A percentile compares a stretch with the other conserved stretches of the same genome.
Conservation (phyloP, 2,329 filamentous ascomycete genomes). For the Nemania sp. region DNA sequence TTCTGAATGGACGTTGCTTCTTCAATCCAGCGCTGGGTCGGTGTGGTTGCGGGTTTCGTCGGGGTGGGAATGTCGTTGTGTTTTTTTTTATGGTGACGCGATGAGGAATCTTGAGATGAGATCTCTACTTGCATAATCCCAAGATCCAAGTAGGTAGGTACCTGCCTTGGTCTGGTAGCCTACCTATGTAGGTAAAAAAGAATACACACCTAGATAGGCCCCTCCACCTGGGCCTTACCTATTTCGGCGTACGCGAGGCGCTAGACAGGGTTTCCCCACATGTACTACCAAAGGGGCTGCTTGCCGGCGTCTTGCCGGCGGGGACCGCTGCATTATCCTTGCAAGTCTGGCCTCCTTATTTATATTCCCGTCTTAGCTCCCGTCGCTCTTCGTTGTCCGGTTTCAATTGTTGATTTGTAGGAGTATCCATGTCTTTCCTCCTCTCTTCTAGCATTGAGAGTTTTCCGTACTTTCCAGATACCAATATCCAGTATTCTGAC, state of each 20-base stretch:
- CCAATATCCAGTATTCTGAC: no score
- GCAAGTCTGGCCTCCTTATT: background rate
- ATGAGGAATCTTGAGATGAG: no score
- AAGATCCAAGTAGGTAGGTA: background rate
- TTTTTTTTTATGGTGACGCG: no score
- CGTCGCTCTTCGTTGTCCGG: background rate
- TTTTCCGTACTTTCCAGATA: background rate
- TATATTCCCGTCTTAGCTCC: background rate
- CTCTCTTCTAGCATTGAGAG: background rate
- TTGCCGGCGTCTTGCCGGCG: background rate
- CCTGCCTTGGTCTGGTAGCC: no score
- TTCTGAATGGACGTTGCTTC: background rate
- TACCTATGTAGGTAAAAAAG: no score
- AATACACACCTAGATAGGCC: no score
- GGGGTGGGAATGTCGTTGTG: background rate
- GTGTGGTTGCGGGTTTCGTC: no score
- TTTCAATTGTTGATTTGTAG: background rate
- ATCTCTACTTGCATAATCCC: no score
- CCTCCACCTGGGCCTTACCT: background rate
- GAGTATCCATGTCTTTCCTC: background rate
- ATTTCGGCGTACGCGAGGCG: no score
- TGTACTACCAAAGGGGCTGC: no score
- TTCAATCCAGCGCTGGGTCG: no score
- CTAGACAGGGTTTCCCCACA: no score
- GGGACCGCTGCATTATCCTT: slow-evolving; percentile 2